Conservation (phyloP, 805 yeast genomes). For the Candida suzukii region DNA sequence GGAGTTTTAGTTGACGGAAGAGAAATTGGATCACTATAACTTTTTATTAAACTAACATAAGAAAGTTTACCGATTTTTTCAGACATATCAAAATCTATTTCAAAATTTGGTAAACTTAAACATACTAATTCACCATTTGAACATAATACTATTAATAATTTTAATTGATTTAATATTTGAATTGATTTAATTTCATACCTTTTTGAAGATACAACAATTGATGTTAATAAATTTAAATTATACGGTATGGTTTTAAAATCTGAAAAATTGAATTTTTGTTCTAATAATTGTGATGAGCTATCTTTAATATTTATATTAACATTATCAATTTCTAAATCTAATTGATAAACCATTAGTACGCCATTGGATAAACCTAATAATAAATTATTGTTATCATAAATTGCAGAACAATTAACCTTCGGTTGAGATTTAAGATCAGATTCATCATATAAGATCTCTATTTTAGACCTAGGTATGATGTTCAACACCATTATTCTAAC, state of each 20-base stretch:
- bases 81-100: background rate
- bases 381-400: conserved; percentile 9
- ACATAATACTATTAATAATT: conserved; percentile 19
- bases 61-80: background rate
- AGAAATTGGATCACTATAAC: background rate
- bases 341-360: conserved; percentile 12
- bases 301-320: background rate
- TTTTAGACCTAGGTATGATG: conserved; percentile 10
- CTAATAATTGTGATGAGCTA: too few relatives aligned
- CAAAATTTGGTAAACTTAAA: background rate
- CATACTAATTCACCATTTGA: background rate
- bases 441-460: too few relatives aligned
- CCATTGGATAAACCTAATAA: conserved; percentile 17
- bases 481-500: background rate
- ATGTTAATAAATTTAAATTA: too few relatives aligned
- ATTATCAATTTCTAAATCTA: background rate
- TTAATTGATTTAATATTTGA: conserved; percentile 24
- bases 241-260: too few relatives aligned
- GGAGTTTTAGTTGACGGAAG: background rate
- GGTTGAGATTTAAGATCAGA: too few relatives aligned
- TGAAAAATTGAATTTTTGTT: too few relatives aligned
- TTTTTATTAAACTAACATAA: background rate
- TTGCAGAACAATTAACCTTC: conserved; percentile 14
- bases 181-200: conserved; percentile 27
- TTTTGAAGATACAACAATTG: too few relatives aligned